Base-by-base conservation (phyloP, 495 filamentous ascomycete species). In the Tuber magnatum region DNA sequence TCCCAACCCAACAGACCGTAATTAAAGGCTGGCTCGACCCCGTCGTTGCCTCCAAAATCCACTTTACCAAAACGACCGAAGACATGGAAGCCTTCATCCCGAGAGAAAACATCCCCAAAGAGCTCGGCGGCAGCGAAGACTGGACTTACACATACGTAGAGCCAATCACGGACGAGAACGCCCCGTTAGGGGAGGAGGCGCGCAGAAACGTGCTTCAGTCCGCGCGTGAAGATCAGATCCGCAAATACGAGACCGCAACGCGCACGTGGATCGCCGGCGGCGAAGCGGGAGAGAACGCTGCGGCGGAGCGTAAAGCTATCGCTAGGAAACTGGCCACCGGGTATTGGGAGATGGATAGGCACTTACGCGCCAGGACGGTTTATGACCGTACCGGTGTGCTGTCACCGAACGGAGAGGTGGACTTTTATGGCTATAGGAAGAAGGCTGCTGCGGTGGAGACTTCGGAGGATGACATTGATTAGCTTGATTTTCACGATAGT, bases 1-100 rank as follows among this genome's bases (percentile, higher is more conserved):
- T 69, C 44, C 38, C 73, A 8, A 68, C 32, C 32, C 41, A 35
- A 40, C 65, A 76, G 94, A 93, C 88, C 80, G 91, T 99, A 74
- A 96, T 99, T 83, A 90, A 89, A 79, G 93, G 94, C 82, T 98
- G 94, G 96, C 90, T 99, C 51, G 95, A 99, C 84, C 95, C 95
- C 0, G 96, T 97, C 18, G 96, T 98, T 40, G 96, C 95, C 61
- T 86, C 88, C 76, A 98, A 99, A 84, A 91, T 99, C 61, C 91
- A 98, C 82, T 99, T 99, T 85, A 97, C 93, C 74, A 94, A 93
- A 78, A 93, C 88, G 77, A 83, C 89, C 76, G 87, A 91, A 65
- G 95, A 98, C 61, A 85, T 99, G 71, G 89, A 92, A 80, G 84
- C 88, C 39, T 97, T 91, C 84, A 90, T 99, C 76, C 86, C 89